Conservation (phyloP, 768 basidiomycete genomes). For the Phylloporus arenicola region DNA sequence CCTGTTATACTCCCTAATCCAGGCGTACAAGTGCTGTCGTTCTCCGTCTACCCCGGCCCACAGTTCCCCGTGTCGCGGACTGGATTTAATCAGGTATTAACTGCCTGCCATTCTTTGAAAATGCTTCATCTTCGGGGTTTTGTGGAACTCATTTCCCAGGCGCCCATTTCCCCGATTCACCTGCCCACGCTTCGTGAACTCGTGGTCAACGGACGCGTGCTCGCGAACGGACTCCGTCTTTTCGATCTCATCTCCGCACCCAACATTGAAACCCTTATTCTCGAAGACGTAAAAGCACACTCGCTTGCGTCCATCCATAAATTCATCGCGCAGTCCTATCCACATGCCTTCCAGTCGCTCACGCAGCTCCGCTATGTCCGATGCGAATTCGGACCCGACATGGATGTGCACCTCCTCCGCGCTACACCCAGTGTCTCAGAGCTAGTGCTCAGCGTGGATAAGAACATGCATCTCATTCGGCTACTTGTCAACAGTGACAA, state of each 20-base stretch:
- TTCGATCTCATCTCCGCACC: constrained; percentile 30
- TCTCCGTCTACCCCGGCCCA: constrained; percentile 31
- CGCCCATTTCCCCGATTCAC: constrained; percentile 17
- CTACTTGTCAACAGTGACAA: constrained; percentile 32
- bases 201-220: constrained; percentile 27
- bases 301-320: constrained; percentile 27
- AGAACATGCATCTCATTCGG: constrained; percentile 26
- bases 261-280: constrained; percentile 28
- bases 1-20: constrained; percentile 23
- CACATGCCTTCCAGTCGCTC: constrained; percentile 27
- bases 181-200: constrained; percentile 27
- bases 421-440: constrained; percentile 30
- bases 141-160: constrained; percentile 22
- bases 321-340: constrained; percentile 23
- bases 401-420: constrained; percentile 29
- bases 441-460: constrained; percentile 29
- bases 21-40: constrained; percentile 23
- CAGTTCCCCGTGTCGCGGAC: constrained; percentile 26
- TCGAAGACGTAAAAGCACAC: constrained; percentile 27
- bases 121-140: constrained; percentile 28
- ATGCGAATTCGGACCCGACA: constrained; percentile 29
- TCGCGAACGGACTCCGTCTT: constrained; percentile 26
- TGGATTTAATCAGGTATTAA: constrained; percentile 18
- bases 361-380: constrained; percentile 23
- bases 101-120: constrained; percentile 18